phyloP scores from a whole-genome alignment of 2,329 filamentous ascomycete genomes.

The Epichloe sibirici region DNA sequence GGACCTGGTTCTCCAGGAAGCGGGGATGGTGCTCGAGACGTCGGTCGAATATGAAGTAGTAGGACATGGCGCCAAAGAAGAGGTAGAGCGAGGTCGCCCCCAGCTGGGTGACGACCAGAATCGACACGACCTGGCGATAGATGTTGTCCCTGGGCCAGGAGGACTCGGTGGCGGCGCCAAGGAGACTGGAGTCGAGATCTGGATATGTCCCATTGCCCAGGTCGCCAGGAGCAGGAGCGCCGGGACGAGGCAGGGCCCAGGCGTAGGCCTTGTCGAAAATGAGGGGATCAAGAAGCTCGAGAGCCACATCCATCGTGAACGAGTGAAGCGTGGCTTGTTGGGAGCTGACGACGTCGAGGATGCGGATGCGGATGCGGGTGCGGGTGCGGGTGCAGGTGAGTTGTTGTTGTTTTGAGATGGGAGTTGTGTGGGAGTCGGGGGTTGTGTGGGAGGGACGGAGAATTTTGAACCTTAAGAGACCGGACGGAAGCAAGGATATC shows the following conservation, averaged over 20 bases:
- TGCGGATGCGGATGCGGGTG: no score
- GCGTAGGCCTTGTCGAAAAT: slow-evolving; percentile 29
- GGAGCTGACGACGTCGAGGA: background rate
- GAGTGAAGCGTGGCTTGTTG: background rate
- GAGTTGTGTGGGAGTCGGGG: background rate
- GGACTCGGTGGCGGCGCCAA: slow-evolving; percentile 10
- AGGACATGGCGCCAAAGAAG: slow-evolving; percentile 56
- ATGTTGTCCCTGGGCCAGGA: slow-evolving; percentile 29
- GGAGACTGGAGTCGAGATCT: slow-evolving; percentile 6
- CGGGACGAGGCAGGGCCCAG: slow-evolving; percentile 21
- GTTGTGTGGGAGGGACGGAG: no score
- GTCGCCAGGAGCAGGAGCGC: slow-evolving; percentile 1
- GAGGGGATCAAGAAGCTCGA: slow-evolving; percentile 29
- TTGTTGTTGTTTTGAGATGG: no score
- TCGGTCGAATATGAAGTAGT: slow-evolving; percentile 50
- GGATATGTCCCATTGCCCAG: slow-evolving; percentile 4
- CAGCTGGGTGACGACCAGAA: slow-evolving; percentile 26
- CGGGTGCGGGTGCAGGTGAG: no score
- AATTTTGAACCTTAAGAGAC: no score
- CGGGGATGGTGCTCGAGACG: slow-evolving; percentile 33
- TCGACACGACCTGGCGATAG: slow-evolving; percentile 25
- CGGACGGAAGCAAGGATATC: no score
- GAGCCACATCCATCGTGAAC: slow-evolving; percentile 24
- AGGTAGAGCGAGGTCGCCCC: slow-evolving; percentile 43
- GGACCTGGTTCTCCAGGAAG: slow-evolving; percentile 35